A percentile compares a stretch with the other conserved stretches of the same genome.
Conservation (phyloP, 2,329 filamentous ascomycete genomes). For the Pyrenophora teres region DNA sequence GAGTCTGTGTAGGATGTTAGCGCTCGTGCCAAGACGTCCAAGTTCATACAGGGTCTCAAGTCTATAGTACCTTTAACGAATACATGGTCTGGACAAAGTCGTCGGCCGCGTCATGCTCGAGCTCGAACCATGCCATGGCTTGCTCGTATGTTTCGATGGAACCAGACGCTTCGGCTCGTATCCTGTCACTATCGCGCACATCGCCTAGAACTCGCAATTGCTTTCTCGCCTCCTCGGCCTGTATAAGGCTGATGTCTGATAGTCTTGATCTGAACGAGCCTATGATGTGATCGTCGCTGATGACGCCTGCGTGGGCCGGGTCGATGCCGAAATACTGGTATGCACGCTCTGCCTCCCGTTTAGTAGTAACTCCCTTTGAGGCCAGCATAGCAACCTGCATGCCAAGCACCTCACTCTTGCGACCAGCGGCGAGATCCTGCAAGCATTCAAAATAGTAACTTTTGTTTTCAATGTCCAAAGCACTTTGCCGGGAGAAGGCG, state of each 20-base stretch:
- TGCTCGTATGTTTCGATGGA: constrained; percentile 66
- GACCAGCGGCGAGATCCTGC: constrained; percentile 61
- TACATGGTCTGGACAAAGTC: constrained; percentile 64
- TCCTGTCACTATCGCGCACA: constrained; percentile 60
- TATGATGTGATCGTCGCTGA: constrained; percentile 65
- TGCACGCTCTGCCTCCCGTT: constrained; percentile 61
- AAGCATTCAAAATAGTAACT: constrained; percentile 70
- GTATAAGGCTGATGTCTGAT: constrained; percentile 57
- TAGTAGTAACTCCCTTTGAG: constrained; percentile 62
- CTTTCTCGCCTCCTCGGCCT: constrained; percentile 61
- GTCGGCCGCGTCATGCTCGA: constrained; percentile 54
- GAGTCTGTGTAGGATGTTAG: constrained; percentile 46
- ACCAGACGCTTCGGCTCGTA: constrained; percentile 63
- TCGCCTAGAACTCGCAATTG: constrained; percentile 65
- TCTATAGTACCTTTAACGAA: constrained; percentile 56
- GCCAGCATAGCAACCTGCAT: constrained; percentile 62
- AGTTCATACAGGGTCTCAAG: background rate
- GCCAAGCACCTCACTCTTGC: constrained; percentile 62
- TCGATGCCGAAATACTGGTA: constrained; percentile 64
- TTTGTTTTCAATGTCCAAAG: constrained; percentile 58
- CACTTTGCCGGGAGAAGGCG: constrained; percentile 65
- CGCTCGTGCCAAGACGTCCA: background rate
- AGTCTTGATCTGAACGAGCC: constrained; percentile 65
- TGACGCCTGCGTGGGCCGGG: constrained; percentile 41
- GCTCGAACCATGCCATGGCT: constrained; percentile 65